Evolutionary conservation across 2,329 filamentous ascomycete genomes (phyloP), one percentile per base, ranked within the genome.

Genomic region (Apiospora rasikravindrae): DNA sequence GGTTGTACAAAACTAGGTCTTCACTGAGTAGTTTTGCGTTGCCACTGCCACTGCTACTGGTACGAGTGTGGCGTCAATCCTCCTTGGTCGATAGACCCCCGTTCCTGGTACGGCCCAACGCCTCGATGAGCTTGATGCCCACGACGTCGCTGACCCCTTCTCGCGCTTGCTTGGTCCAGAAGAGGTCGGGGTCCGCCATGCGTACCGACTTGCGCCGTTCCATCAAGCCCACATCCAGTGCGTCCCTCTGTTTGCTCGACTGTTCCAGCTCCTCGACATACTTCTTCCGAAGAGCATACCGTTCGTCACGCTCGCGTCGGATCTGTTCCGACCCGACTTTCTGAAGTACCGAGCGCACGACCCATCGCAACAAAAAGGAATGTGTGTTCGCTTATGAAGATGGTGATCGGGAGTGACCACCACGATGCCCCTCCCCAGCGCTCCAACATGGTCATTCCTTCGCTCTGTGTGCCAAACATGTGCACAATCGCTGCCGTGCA

Each of bases 371-470:
- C 8, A 90, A 81, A 81, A 5, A 95, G 86, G 77, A 93, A 93
- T 40, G 91, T 82, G 78, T 95, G 93, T 78, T 95, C 93, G 71
- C 91, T 90, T 78, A 94, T 87, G 79, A 95, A 92, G 53, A 95
- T 90, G 0, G 89, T 88, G 33, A 94, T 84, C 13, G 94, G 87
- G 0, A 95, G 84, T 0, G 88, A 90, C 85, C 89, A 91, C 79
- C 88, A 91, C 71, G 86, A 88, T 73, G 92, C 87, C 82, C 74
- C 85, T 79, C 71, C 88, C 83, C 74, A 57, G 3, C 47, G 47
- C 11, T 68, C 42, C 16, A 69, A 53, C 1, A 74, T 61, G 5
- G 71, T 11, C 7, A 47, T 69, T 22, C 22, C 72, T 24, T 87
- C 87, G 42, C 86, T 85, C 72, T 90, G 88, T 40, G 74, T 76